Evolutionary conservation across 2,329 filamentous ascomycete species (phyloP).

Genomic region (Penicillium griseofulvum): DNA sequence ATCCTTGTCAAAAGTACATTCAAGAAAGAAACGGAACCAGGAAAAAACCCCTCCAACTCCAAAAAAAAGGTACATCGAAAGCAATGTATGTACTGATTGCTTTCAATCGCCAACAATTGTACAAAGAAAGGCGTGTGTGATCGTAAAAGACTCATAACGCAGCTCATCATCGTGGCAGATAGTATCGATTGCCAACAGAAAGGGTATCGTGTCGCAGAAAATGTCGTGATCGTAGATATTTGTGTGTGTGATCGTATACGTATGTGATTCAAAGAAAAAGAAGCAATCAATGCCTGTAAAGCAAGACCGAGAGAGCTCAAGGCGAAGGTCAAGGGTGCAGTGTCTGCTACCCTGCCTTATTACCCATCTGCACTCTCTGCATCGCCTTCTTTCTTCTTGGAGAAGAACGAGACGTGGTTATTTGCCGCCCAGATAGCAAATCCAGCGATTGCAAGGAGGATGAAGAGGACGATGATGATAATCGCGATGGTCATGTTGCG

Average conservation of each 20-base stretch:
- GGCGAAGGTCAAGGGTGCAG: background rate
- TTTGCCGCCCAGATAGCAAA: slow-evolving; percentile 38
- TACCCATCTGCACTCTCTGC: slow-evolving; percentile 31
- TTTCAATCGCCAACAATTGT: background rate
- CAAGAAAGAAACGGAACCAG: background rate
- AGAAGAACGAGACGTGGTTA: slow-evolving; percentile 34
- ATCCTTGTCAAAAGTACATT: background rate
- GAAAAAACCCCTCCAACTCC: background rate
- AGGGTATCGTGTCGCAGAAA: slow-evolving; percentile 9
- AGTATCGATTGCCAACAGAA: background rate
- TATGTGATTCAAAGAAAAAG: background rate
- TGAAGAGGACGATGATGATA: slow-evolving; percentile 50
- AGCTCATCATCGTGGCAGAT: slow-evolving; percentile 2
- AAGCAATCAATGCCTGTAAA: background rate
- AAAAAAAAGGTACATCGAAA: background rate
- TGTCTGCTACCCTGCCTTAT: background rate
- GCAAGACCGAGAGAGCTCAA: background rate
- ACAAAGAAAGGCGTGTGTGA: slow-evolving; percentile 2
- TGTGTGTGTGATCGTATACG: background rate
- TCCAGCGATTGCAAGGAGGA: slow-evolving; percentile 45
- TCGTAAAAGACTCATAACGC: background rate
- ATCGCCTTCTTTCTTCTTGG: slow-evolving; percentile 28
- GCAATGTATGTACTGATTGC: background rate
- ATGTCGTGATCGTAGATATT: slow-evolving; percentile 3
- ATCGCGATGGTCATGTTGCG: slow-evolving; percentile 50